Conservation (phyloP, 805 yeast species). For the Candida sithepensis region DNA sequence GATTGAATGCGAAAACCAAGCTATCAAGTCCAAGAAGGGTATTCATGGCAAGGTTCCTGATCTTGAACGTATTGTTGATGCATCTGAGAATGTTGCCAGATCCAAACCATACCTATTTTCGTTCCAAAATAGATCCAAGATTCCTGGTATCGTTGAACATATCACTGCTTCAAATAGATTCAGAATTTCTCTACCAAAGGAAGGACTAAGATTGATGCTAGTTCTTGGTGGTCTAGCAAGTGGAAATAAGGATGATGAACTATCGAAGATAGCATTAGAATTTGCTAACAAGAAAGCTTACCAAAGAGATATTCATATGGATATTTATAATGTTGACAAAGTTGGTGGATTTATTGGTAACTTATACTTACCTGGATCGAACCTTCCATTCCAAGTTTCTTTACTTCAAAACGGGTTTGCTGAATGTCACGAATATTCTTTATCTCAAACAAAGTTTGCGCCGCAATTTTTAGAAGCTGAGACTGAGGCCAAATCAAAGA, state of each 20-base stretch:
- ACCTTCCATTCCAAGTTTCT: conserved; percentile 52
- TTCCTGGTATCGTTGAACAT: conserved; percentile 69
- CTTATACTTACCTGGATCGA: conserved; percentile 48
- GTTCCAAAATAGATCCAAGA: conserved; percentile 59
- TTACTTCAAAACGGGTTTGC: conserved; percentile 63
- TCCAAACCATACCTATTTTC: conserved; percentile 74
- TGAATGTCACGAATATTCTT: conserved; percentile 61
- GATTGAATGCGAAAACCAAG: conserved; percentile 62
- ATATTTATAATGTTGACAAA: conserved; percentile 67
- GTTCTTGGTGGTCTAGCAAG: conserved; percentile 71
- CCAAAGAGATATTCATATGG: conserved; percentile 73
- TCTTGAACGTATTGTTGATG: conserved; percentile 66
- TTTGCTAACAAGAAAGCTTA: conserved; percentile 51
- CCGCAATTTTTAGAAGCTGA: conserved; percentile 58
- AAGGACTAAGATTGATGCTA: conserved; percentile 62
- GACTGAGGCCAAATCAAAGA: conserved; percentile 49
- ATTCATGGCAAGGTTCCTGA: conserved; percentile 58
- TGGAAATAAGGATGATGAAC: conserved; percentile 31
- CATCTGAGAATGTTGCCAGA: conserved; percentile 67
- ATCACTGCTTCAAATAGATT: conserved; percentile 67
- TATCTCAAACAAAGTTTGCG: conserved; percentile 52
- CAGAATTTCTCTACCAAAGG: conserved; percentile 64
- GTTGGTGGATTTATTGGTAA: conserved; percentile 81
- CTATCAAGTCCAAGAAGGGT: conserved; percentile 56
- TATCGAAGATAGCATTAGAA: conserved; percentile 48